Conservation (phyloP, 2,329 filamentous ascomycete genomes). For the Penicillium sp. region DNA sequence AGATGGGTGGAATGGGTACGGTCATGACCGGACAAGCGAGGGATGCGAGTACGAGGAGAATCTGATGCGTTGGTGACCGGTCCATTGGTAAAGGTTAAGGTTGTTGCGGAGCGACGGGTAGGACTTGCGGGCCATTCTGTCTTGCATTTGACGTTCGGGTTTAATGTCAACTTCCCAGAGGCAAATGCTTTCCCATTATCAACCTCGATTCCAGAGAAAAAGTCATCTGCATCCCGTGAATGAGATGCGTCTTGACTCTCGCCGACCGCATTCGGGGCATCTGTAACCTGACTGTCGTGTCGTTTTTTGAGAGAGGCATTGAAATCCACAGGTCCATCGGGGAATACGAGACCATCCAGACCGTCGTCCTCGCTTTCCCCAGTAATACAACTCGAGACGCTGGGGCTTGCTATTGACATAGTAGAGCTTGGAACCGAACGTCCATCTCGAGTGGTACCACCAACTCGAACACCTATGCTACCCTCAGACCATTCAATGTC, state of each 20-base stretch:
- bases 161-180: conserved; percentile 74
- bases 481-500: conserved; percentile 86
- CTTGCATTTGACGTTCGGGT: conserved; percentile 90
- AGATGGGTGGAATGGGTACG: conserved; percentile 68
- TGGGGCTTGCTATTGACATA: conserved; percentile 85
- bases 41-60: conserved; percentile 65
- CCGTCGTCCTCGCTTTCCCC: conserved; percentile 92
- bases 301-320: conserved; percentile 72
- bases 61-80: conserved; percentile 72
- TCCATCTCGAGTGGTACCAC: conserved; percentile 77
- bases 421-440: conserved; percentile 81
- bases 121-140: conserved; percentile 67
- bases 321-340: conserved; percentile 79
- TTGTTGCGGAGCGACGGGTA: conserved; percentile 69
- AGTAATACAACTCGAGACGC: conserved; percentile 85
- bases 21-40: conserved; percentile 71
- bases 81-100: conserved; percentile 88
- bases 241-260: conserved; percentile 17
- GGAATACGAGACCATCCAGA: conserved; percentile 83
- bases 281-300: conserved; percentile 49
- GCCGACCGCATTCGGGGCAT: conserved; percentile 33
- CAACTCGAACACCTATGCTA: conserved; percentile 85
- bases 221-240: conserved; percentile 62
- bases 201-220: conserved; percentile 82
- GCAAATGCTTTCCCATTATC: conserved; percentile 80